Evolutionary conservation across 495 filamentous ascomycete species (phyloP), one percentile per base, ranked within the genome.

Genomic region (Cercophora sp.): DNA sequence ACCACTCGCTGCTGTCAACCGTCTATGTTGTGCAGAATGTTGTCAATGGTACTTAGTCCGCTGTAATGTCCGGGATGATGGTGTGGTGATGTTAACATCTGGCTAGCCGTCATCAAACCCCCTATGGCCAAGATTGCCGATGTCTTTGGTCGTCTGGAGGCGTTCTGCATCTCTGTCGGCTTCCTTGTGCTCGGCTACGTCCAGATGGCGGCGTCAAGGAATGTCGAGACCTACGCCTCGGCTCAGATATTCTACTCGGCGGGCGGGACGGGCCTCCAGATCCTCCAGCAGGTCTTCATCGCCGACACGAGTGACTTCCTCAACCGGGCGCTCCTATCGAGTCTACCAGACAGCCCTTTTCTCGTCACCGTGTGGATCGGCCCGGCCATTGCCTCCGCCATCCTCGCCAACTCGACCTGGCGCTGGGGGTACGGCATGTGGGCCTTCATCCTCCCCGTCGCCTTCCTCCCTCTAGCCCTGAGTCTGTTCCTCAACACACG

Each of bases 241-340:
- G 74, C 76, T 11, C 74, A 73, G 55, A 65, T 78, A 34, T 64
- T 79, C 51, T 77, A 76, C 62, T 66, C 70, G 47, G 66, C 69
- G 41, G 70, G 70, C 15, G 66, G 60, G 35, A 78, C 79, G 4
- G 79, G 77, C 1, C 69, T 85, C 24, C 79, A 79, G 52, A 71
- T 82, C 45, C 74, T 80, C 31, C 72, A 83, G 54, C 73, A 80
- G 41, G 71, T 85, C 48, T 84, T 86, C 69, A 78, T 84, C 19
- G 82, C 84, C 35, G 84, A 87, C 67, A 83, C 79, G 2, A 81
- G 81, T n/a, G 71, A 67, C n/a, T 65, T 87, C 59, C 65, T 76
- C 5, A 82, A 85, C 66, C 77, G 84, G 51, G 81, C 77, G 35
- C 71, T 85, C 25, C 70, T 81, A 8, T 82, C 79, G 53, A 84